Conservation (phyloP, 176 grass and related monocot species). For the Neostapfia colusana region DNA sequence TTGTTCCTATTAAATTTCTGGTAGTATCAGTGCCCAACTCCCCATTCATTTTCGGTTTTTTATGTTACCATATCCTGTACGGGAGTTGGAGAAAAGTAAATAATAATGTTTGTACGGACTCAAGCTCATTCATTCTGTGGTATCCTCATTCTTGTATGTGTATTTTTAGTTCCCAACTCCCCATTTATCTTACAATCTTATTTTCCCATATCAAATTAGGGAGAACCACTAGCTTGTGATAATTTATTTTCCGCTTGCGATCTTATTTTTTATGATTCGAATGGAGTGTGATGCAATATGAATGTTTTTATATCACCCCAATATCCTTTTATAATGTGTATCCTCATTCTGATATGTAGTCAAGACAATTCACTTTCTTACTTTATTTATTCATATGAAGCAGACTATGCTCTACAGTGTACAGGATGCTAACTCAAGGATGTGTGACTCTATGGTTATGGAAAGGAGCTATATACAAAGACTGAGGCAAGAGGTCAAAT, state of each 20-base stretch:
- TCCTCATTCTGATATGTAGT: not conserved
- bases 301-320: not conserved
- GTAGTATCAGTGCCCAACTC: conserved; percentile 18
- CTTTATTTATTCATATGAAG: conserved; percentile 54
- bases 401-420: conserved; percentile 77
- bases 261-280: too few relatives aligned
- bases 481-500: conserved; percentile 65
- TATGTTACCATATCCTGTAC: conserved; percentile 12
- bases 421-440: conserved; percentile 58
- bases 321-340: conserved; percentile 4
- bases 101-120: conserved; percentile 15
- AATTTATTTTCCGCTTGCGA: too few relatives aligned
- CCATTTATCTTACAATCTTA: not conserved
- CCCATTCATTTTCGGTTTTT: not conserved
- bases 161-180: not conserved
- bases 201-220: not conserved
- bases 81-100: not conserved
- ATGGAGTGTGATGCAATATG: not conserved
- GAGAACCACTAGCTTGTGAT: too few relatives aligned
- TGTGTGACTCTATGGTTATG: conserved; percentile 65
- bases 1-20: conserved; percentile 2
- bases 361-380: conserved; percentile 27
- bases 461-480: conserved; percentile 67
- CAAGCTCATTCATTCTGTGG: conserved; percentile 7
- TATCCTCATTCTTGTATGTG: conserved; percentile 26